Percentiles rank a stretch among this genome's conserved stretches.
Evolutionary conservation across 140 eudicot genomes (phyloP).

Genomic region (Cichorium intybus): DNA sequence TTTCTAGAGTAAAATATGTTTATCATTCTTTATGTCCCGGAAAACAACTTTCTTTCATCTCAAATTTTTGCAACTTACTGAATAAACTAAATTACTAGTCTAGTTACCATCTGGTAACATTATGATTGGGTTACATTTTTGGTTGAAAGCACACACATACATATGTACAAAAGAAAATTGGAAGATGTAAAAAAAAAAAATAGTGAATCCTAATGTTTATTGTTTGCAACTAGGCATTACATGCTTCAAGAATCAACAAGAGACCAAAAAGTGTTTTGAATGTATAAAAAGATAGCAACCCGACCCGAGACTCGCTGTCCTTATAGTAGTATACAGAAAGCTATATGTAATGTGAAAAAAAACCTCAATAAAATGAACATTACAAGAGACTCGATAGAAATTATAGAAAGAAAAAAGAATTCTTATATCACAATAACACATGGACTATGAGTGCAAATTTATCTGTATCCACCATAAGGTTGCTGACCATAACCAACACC

Average conservation of each 20-base stretch:
- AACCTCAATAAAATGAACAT: conserved; percentile 3
- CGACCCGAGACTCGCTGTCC: conserved; percentile 31
- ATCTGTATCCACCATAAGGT: conserved; percentile 72
- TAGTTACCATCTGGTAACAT: not conserved
- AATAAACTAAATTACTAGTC: not conserved
- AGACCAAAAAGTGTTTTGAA: conserved; percentile 24
- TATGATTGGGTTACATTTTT: conserved; percentile 1
- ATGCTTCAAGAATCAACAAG: conserved; percentile 23
- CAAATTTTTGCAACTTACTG: not conserved
- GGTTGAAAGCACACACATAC: not conserved
- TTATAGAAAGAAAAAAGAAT: conserved; percentile 4
- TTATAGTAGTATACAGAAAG: conserved; percentile 34
- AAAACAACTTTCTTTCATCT: conserved; percentile 7
- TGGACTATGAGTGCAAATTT: conserved; percentile 13
- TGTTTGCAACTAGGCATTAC: conserved; percentile 28
- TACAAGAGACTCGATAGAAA: conserved; percentile 16
- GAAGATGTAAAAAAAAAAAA: not conserved
- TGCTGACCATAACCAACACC: conserved; percentile 76
- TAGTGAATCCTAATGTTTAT: conserved; percentile 13
- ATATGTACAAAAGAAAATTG: not conserved
- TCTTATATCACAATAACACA: conserved; percentile 28
- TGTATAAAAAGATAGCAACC: conserved; percentile 22
- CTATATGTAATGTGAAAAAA: conserved; percentile 7
- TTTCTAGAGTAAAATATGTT: conserved; percentile 56
- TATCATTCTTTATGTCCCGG: not conserved